phyloP scores from a whole-genome alignment of 163 green algal genomes.

The Coccomyxa subellipsoidea region DNA sequence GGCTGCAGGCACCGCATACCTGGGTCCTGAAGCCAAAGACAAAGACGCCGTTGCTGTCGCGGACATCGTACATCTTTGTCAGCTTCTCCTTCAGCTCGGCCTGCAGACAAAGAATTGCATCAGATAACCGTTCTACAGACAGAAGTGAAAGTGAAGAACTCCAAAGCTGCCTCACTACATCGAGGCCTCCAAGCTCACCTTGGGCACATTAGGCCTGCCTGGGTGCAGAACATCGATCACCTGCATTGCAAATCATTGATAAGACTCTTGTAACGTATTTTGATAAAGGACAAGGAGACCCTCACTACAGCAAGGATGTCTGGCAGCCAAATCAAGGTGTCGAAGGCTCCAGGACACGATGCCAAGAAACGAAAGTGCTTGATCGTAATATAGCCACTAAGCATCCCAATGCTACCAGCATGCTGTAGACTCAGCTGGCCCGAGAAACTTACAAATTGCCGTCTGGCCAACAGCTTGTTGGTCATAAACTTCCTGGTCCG shows the following conservation, averaged over 20 bases:
- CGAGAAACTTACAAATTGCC: constrained; percentile 88
- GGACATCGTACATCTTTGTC: constrained; percentile 92
- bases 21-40: constrained; percentile 98
- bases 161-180: too few relatives aligned
- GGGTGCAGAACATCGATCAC: constrained; percentile 98
- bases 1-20: constrained; percentile 45
- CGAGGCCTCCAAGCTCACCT: constrained; percentile 69
- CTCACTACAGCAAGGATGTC: not conserved
- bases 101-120: too few relatives aligned
- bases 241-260: constrained; percentile 43
- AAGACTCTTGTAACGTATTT: too few relatives aligned
- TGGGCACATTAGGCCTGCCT: constrained; percentile 91
- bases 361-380: not conserved
- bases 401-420: not conserved
- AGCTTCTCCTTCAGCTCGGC: constrained; percentile 96
- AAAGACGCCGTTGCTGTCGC: constrained; percentile 83
- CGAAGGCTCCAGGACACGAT: not conserved
- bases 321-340: not conserved
- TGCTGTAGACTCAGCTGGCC: not conserved
- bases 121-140: too few relatives aligned
- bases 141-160: not conserved
- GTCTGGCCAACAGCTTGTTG: constrained; percentile 88
- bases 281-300: too few relatives aligned
- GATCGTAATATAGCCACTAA: not conserved
- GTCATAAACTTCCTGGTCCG: constrained; percentile 99